Percentiles rank a stretch among this genome's conserved stretches.
These are phyloP conservation scores for Brasilioporus rufonigricans DNA, from an alignment of 768 basidiomycete genomes.

Conservation along the genomic window DNA sequence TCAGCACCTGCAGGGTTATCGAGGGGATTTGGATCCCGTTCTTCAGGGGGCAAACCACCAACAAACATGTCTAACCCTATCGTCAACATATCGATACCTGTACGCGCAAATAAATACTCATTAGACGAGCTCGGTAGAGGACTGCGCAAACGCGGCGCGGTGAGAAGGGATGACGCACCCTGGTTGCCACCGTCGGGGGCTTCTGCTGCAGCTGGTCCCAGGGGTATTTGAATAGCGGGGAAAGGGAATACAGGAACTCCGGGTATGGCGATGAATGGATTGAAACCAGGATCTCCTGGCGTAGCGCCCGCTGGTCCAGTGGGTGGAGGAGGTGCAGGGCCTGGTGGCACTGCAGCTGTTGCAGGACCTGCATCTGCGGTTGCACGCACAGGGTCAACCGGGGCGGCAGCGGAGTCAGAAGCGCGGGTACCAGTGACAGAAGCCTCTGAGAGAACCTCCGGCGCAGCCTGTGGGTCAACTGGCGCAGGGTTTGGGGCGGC, in stretches of 20 bases:
- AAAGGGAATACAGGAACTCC: conserved; percentile 29
- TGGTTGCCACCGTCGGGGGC: conserved; percentile 16
- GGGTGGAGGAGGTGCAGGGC: not conserved
- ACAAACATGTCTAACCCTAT: conserved; percentile 43
- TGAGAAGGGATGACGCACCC: conserved; percentile 12
- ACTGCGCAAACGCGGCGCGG: conserved; percentile 3
- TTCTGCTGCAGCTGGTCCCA: conserved; percentile 10
- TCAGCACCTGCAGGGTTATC: conserved; percentile 5
- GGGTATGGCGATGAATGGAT: conserved; percentile 17
- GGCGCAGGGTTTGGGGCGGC: conserved; percentile 14
- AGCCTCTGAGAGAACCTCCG: no score
- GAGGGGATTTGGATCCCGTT: conserved; percentile 7
- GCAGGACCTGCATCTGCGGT: conserved; percentile 3
- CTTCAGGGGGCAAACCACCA: conserved; percentile 16
- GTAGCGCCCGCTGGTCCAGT: conserved; percentile 6
- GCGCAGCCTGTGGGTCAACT: conserved; percentile 2
- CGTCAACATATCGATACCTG: conserved; percentile 31
- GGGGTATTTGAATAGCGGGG: conserved; percentile 26
- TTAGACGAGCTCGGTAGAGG: conserved; percentile 20
- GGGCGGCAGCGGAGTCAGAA: not conserved
- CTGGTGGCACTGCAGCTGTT: not conserved
- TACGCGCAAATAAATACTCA: conserved; percentile 4
- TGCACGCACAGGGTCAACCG: not conserved
- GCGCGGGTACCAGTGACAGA: not conserved
- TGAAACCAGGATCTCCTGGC: conserved; percentile 13